Evolutionary conservation across 2,329 filamentous ascomycete species (phyloP), one percentile per base, ranked within the genome.

Genomic region (Verticillium dahliae): DNA sequence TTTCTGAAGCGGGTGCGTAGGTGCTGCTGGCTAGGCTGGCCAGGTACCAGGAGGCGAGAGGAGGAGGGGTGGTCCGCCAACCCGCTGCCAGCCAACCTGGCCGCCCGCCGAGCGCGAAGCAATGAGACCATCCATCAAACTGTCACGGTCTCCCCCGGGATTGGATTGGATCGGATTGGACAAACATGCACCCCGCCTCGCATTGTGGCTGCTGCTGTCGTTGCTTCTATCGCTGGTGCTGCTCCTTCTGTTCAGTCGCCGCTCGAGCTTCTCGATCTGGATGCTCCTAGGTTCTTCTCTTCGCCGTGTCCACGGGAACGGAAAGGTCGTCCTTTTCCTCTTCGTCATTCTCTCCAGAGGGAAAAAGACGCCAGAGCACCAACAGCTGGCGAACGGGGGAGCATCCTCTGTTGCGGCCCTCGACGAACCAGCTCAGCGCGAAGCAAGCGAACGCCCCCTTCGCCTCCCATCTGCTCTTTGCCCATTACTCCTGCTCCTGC

Each of bases 151-250:
- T 57, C 56, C 18, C 59, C 63, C 45, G 60, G 63, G 62, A 63
- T 63, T 27, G 45, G 45, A 52, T 52, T 65, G 63, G 63, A 61
- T 63, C 13, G 45, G 45, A 52, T 52, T 65, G 63, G 63, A 61
- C 63, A 63, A 64, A 63, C 57, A 59, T 56, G 54, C 50, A 63
- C 62, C 62, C 63, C 63, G 63, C 63, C 62, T 58, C 60, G 10
- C 63, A 9, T 63, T 50, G 22, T 56, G 57, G 55, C 56, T 61
- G 60, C 55, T 61, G 56, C 33, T 45, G 38, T 41, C 56, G 14
- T 14, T 60, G 27, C 45, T 37, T 33, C 56, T 57, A 22, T 38
- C 27, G 14, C 56, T 34, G 56, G 9, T n/a, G n/a, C 56, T 57
- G 15, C 55, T 58, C 38, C 22, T 61, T 58, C 58, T 56, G 10